Conservation (phyloP, 208 protist species). For the Kentomonas sorsogonicus region DNA sequence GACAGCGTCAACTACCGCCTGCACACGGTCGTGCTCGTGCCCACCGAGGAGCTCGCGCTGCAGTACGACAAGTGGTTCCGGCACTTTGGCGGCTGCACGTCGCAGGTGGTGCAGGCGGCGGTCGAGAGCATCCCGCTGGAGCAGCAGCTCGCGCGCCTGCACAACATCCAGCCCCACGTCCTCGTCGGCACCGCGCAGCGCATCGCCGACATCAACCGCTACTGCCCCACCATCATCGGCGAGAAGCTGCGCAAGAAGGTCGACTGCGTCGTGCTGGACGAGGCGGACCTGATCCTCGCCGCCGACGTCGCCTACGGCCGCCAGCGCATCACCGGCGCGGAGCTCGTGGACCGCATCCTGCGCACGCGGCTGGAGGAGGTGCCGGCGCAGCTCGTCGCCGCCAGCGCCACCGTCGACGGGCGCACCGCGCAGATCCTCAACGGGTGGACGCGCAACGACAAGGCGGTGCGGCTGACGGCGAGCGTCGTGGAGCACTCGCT, state of each 20-base stretch:
- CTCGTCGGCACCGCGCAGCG: slow-evolving; percentile 83
- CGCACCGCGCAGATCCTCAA: slow-evolving; percentile 81
- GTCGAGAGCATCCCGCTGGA: slow-evolving; percentile 74
- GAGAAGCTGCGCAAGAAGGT: slow-evolving; percentile 86
- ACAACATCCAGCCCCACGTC: slow-evolving; percentile 88
- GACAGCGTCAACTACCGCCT: slow-evolving; percentile 84
- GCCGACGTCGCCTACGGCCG: slow-evolving; percentile 18
- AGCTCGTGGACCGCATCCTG: slow-evolving; percentile 78
- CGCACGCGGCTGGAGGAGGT: slow-evolving; percentile 70
- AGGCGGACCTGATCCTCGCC: slow-evolving; percentile 72
- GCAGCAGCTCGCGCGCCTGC: slow-evolving; percentile 67
- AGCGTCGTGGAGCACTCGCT: slow-evolving; percentile 87
- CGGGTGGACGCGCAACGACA: slow-evolving; percentile 85
- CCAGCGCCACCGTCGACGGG: slow-evolving; percentile 81
- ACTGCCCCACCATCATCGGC: slow-evolving; percentile 61
- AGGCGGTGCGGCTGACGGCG: slow-evolving; percentile 80
- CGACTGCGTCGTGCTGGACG: slow-evolving; percentile 87
- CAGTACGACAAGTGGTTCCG: slow-evolving; percentile 90
- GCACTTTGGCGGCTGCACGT: slow-evolving; percentile 71
- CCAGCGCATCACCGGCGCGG: slow-evolving; percentile 49
- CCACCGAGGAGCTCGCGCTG: slow-evolving; percentile 78
- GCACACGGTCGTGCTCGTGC: slow-evolving; percentile 83
- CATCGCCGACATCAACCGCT: slow-evolving; percentile 60
- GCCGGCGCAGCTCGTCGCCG: slow-evolving; percentile 79
- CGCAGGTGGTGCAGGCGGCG: slow-evolving; percentile 75